Evolutionary conservation across 225 moss, liverwort and hornwort species (phyloP).

Genomic region (Thuidium tamariscinum): DNA sequence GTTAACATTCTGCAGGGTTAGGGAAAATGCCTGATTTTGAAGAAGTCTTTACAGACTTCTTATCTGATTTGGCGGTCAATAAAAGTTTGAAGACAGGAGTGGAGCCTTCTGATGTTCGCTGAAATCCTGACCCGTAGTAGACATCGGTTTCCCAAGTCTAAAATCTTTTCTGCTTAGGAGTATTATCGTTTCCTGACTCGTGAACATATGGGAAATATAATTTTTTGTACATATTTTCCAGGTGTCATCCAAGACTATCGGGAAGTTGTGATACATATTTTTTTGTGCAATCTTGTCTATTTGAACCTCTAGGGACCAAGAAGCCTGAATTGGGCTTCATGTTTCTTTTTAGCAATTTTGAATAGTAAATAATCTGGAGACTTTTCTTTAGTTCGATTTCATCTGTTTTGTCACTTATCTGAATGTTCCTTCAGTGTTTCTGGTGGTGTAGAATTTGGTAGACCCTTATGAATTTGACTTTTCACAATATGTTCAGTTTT

Average conservation of each 20-base stretch:
- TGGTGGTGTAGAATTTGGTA: background rate
- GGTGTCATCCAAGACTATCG: background rate
- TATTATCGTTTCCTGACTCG: background rate
- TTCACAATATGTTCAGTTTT: background rate
- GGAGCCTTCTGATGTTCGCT: background rate
- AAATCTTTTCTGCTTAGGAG: background rate
- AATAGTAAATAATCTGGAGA: background rate
- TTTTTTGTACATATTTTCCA: slow-evolving; percentile 14
- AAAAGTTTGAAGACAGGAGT: slow-evolving; percentile 2
- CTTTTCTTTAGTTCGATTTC: background rate
- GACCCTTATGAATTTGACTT: background rate
- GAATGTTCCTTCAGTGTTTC: background rate
- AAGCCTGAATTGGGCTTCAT: background rate
- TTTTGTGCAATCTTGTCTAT: background rate
- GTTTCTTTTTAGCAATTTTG: background rate
- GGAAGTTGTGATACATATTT: background rate
- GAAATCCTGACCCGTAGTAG: background rate
- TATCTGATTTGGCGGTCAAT: slow-evolving; percentile 17
- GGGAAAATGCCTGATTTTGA: slow-evolving; percentile 54
- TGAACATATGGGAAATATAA: background rate
- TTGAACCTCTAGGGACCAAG: background rate
- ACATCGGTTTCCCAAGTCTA: background rate
- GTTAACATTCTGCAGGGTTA: slow-evolving; percentile 15
- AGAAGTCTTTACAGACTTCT: slow-evolving; percentile 31
- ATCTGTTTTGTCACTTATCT: background rate